Conservation (phyloP, 495 filamentous ascomycete species). For the Achaetomiella virescens region DNA sequence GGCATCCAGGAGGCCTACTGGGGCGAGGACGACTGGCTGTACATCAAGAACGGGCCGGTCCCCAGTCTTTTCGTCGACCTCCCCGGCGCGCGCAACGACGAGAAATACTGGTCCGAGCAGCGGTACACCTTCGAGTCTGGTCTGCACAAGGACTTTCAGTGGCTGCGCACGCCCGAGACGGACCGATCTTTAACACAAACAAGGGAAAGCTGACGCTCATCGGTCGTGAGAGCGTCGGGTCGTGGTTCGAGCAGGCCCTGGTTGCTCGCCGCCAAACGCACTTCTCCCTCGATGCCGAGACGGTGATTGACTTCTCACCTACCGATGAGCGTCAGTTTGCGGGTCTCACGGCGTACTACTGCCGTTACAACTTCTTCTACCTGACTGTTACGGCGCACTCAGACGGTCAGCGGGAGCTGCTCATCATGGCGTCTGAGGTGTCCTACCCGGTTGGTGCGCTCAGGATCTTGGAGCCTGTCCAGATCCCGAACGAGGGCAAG, state of each 20-base stretch:
- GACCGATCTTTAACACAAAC: constrained; percentile 45
- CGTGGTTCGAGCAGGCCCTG: constrained; percentile 52
- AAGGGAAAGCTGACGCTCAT: constrained; percentile 38
- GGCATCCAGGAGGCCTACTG: constrained; percentile 51
- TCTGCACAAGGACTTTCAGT: constrained; percentile 50
- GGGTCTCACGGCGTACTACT: constrained; percentile 52
- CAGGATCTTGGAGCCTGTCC: constrained; percentile 24
- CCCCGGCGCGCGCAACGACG: constrained; percentile 42
- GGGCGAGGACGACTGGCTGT: constrained; percentile 50
- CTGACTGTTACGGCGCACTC: constrained; percentile 48
- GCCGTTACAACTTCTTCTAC: constrained; percentile 55
- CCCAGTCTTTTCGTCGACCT: constrained; percentile 49
- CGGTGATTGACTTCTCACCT: constrained; percentile 45
- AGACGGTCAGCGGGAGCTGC: constrained; percentile 47
- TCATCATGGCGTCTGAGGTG: constrained; percentile 46
- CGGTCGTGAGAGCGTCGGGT: constrained; percentile 46
- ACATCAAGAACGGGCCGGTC: constrained; percentile 50
- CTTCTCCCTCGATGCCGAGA: constrained; percentile 53
- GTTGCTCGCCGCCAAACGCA: constrained; percentile 49
- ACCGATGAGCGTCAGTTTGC: constrained; percentile 51
- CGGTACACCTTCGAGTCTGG: constrained; percentile 42
- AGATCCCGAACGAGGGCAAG: constrained; percentile 47
- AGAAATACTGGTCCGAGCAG: constrained; percentile 46
- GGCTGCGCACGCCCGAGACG: constrained; percentile 49
- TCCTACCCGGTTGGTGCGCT: constrained; percentile 45